A percentile compares a stretch with the other conserved stretches of the same genome.
Conservation (phyloP, 768 basidiomycete species). For the Punctularia strigosozonata region DNA sequence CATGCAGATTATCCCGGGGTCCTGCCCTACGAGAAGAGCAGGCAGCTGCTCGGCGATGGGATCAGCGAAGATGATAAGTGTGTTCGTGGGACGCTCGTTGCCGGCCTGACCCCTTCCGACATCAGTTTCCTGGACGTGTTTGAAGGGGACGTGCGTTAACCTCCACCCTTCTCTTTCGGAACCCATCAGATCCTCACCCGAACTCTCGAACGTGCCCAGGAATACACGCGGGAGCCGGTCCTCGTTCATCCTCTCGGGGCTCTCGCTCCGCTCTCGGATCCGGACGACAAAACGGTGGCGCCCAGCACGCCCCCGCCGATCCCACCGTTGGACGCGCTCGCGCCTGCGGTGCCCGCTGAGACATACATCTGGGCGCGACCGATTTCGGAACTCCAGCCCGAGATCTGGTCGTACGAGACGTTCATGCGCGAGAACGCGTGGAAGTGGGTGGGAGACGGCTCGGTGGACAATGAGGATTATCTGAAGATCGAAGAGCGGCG, state of each 20-base stretch:
- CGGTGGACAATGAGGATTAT: slow-evolving; percentile 26
- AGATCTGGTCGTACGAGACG: slow-evolving; percentile 73
- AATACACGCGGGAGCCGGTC: slow-evolving; percentile 54
- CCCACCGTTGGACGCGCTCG: slow-evolving; percentile 22
- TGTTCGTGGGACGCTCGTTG: slow-evolving; percentile 72
- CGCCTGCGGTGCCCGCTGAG: slow-evolving; percentile 33
- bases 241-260: slow-evolving; percentile 41
- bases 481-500: slow-evolving; percentile 41
- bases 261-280: slow-evolving; percentile 20
- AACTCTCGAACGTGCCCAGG: slow-evolving; percentile 29
- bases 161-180: not conserved
- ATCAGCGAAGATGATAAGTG: slow-evolving; percentile 42
- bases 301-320: slow-evolving; percentile 31
- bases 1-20: slow-evolving; percentile 77
- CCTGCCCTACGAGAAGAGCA: slow-evolving; percentile 42
- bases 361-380: slow-evolving; percentile 61
- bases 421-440: slow-evolving; percentile 68
- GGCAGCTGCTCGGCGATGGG: slow-evolving; percentile 26
- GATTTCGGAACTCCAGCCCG: slow-evolving; percentile 32
- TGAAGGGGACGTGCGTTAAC: slow-evolving; percentile 57
- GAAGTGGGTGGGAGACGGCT: slow-evolving; percentile 56
- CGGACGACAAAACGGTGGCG: slow-evolving; percentile 22
- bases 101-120: slow-evolving; percentile 55
- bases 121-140: slow-evolving; percentile 65
- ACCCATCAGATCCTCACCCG: no score